Base-by-base conservation (phyloP, 331 rosid species). In the Malus hybrid region DNA sequence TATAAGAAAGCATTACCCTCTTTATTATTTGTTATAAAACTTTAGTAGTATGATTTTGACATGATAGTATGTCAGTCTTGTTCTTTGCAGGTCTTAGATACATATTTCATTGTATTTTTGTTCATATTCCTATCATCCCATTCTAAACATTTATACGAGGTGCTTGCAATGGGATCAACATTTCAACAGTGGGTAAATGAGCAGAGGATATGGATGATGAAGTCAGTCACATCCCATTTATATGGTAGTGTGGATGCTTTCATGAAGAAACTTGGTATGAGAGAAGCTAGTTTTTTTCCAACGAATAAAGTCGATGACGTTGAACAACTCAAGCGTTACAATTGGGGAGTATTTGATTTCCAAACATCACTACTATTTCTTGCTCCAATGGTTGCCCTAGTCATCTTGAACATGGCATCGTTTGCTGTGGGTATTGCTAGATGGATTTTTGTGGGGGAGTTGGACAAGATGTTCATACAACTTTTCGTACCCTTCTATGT, bases 181-280 rank as follows among this genome's bases (percentile, higher is more conserved):
- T 22, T 57, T 14, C 67, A 6, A 57, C 39, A 57, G 22, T 57
- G 67, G 76, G 6, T 57, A 22, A 57, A 58, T 57, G 97, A 90
- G 74, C 93, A 86, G 18, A 81, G 94, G 73, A 74, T 86, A 10
- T 93, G 97, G 97, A 88, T 93, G 94, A 83, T 93, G 24, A 93
- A 80, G 71, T 81, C 91, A 52, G 68, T 72, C 12, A 90, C 93
- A 4, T 81, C 86, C 22, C 68, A 89, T 33, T 75, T 79, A 7
- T 87, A 87, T 81, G 84, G 84, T 32, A 75, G 91, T 67, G 68
- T 87, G 81, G 91, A 91, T 78, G 89, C 85, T 76, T 10, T 86
- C 39, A 73, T 90, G 84, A 84, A 89, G 86, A 85, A 79, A 82
- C 10, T 81, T 82, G 95, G 97, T 9, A 10, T 70, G 68, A 85